Evolutionary conservation across 2,329 filamentous ascomycete genomes (phyloP).

Genomic region (Clonostachys rosea): DNA sequence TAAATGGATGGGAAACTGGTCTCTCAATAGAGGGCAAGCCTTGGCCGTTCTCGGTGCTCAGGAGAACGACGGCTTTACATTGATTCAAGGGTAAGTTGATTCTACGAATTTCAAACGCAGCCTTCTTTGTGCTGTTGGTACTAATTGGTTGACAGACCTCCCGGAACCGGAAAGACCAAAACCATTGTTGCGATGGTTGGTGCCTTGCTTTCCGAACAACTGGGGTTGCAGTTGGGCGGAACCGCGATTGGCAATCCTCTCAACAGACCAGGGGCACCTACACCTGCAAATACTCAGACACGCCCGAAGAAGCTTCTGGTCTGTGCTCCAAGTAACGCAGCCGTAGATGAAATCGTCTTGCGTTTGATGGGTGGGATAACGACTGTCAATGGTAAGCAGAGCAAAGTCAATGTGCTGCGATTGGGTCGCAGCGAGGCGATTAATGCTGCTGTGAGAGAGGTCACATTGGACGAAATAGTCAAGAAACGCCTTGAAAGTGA

Average conservation of each 20-base stretch:
- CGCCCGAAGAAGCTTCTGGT: conserved; percentile 81
- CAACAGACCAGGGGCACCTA: conserved; percentile 18
- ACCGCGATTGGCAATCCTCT: conserved; percentile 7
- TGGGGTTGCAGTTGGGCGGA: conserved; percentile 8
- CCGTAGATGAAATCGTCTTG: conserved; percentile 92
- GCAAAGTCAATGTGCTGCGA: conserved; percentile 82
- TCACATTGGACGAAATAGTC: conserved; percentile 90
- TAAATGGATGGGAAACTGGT: conserved; percentile 69
- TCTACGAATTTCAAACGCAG: conserved; percentile 30
- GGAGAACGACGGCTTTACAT: conserved; percentile 94
- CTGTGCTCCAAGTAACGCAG: conserved; percentile 97
- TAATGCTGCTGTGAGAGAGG: conserved; percentile 81
- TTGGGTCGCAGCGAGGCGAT: conserved; percentile 90
- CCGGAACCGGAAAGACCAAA: conserved; percentile 96
- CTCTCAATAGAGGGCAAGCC: conserved; percentile 83
- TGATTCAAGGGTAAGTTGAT: conserved; percentile 67
- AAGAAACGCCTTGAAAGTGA: conserved; percentile 64
- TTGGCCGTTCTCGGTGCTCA: conserved; percentile 87
- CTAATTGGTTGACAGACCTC: conserved; percentile 42
- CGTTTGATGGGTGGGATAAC: conserved; percentile 85
- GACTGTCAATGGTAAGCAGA: conserved; percentile 65
- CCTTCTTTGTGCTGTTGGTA: conserved; percentile 34
- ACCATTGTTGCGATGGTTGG: conserved; percentile 97
- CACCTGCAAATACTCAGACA: conserved; percentile 9
- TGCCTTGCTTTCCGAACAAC: conserved; percentile 51